Percentiles rank a stretch among this genome's conserved stretches.
Conservation (phyloP, 1,284 basidiomycete genomes). For the Ceratobasidium sp. region DNA sequence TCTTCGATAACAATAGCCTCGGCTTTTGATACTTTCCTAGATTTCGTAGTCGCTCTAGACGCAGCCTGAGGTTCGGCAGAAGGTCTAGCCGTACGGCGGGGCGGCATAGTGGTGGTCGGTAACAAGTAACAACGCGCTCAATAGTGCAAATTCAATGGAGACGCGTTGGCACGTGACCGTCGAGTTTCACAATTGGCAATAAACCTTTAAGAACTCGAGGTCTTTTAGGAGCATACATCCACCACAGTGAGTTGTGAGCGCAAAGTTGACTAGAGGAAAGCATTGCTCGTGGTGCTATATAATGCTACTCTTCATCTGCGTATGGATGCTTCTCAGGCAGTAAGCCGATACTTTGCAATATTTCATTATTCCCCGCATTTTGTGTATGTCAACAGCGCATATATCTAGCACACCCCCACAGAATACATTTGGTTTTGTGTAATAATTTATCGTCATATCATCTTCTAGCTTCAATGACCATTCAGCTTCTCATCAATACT, state of each 20-base stretch:
- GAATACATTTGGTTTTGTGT: too few relatives aligned
- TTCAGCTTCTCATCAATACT: too few relatives aligned
- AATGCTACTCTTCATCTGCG: too few relatives aligned
- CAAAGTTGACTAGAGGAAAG: too few relatives aligned
- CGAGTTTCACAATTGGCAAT: not conserved
- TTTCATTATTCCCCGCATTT: too few relatives aligned
- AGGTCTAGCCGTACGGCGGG: conserved; percentile 21
- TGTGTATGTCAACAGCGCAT: too few relatives aligned
- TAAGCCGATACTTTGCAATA: too few relatives aligned
- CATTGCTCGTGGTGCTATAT: too few relatives aligned
- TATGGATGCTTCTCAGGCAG: too few relatives aligned
- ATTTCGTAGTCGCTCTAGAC: not conserved
- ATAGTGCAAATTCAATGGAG: conserved; percentile 1
- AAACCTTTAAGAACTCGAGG: not conserved
- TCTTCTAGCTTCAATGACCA: too few relatives aligned
- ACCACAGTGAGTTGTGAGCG: not conserved
- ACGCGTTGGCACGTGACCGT: conserved; percentile 23
- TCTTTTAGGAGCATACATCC: not conserved
- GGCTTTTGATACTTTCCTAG: conserved; percentile 12
- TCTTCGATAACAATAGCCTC: conserved; percentile 33
- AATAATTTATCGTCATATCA: too few relatives aligned
- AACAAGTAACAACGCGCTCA: conserved; percentile 10
- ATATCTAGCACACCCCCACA: too few relatives aligned
- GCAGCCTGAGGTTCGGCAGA: conserved; percentile 26
- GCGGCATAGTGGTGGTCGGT: conserved; percentile 28